Conservation (phyloP, 2,329 filamentous ascomycete species). For the Neonectria magnoliae region DNA sequence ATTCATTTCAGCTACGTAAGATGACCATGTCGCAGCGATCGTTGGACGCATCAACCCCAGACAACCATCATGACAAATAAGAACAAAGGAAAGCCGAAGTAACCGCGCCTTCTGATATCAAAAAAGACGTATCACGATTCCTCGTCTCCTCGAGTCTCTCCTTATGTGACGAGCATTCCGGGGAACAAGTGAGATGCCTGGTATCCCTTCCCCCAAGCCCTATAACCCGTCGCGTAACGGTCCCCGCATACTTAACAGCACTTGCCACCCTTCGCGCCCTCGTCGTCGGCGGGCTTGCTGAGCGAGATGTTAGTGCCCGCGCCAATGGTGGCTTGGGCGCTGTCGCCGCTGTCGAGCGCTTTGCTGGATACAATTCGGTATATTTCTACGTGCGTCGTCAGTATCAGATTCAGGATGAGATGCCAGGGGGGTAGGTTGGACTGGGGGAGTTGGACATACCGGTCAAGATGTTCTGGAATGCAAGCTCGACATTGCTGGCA, state of each 20-base stretch:
- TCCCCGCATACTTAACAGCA: constrained; percentile 72
- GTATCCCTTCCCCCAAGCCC: constrained; percentile 46
- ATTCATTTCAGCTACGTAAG: constrained; percentile 53
- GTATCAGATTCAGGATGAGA: constrained; percentile 15
- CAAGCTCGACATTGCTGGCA: constrained; percentile 98
- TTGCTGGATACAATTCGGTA: constrained; percentile 99
- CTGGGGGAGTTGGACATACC: constrained; percentile 65
- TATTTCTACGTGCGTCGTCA: constrained; percentile 74
- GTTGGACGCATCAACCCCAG: constrained; percentile 50
- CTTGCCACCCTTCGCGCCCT: constrained; percentile 79
- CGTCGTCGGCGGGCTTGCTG: constrained; percentile 83
- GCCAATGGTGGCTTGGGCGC: constrained; percentile 80
- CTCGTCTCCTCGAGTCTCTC: constrained; percentile 47
- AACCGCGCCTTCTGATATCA: constrained; percentile 54
- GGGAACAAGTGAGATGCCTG: constrained; percentile 48
- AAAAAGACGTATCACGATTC: constrained; percentile 50
- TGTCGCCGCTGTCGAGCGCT: constrained; percentile 90
- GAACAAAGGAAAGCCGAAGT: constrained; percentile 53
- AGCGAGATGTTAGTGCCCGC: constrained; percentile 86
- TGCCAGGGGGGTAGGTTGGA: background rate
- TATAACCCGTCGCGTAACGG: constrained; percentile 38
- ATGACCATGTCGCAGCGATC: constrained; percentile 50
- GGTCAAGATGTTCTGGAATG: constrained; percentile 99
- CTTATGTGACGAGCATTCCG: constrained; percentile 47
- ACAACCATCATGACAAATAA: constrained; percentile 51